Conservation (phyloP, 1,284 basidiomycete genomes). For the Cryptococcus jaspeensis region DNA sequence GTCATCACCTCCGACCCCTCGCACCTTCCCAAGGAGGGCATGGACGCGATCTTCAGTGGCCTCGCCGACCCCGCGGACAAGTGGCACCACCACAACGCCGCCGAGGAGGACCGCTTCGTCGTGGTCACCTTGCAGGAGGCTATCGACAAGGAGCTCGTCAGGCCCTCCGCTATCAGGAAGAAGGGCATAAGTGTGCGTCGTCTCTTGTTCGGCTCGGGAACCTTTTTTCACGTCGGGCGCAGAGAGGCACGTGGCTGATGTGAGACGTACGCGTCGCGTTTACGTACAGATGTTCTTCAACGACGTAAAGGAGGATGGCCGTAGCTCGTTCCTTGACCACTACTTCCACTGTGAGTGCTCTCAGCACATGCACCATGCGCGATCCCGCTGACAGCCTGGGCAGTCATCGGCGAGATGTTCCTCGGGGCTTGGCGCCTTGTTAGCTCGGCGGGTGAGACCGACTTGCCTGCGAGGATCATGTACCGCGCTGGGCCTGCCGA, state of each 20-base stretch:
- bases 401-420: constrained; percentile 34
- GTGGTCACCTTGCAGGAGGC: constrained; percentile 48
- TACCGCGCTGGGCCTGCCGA: constrained; percentile 25
- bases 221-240: constrained; percentile 1
- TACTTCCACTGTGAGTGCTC: constrained; percentile 36
- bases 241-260: no score
- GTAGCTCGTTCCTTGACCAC: constrained; percentile 26
- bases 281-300: constrained; percentile 24
- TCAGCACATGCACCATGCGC: not conserved
- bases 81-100: constrained; percentile 11
- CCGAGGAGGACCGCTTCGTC: constrained; percentile 20
- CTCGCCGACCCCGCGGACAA: constrained; percentile 13
- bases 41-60: constrained; percentile 15
- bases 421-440: constrained; percentile 33
- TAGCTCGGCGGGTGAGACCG: constrained; percentile 22
- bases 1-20: constrained; percentile 35
- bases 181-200: constrained; percentile 29
- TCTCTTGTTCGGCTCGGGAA: constrained; percentile 21
- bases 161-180: constrained; percentile 23
- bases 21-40: constrained; percentile 23
- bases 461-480: constrained; percentile 29
- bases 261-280: no score
- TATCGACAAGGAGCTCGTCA: constrained; percentile 13
- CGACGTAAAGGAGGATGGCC: constrained; percentile 15
- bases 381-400: not conserved